Evolutionary conservation across 257 asterid genomes (phyloP).

Genomic region (Solanum bukasovii): DNA sequence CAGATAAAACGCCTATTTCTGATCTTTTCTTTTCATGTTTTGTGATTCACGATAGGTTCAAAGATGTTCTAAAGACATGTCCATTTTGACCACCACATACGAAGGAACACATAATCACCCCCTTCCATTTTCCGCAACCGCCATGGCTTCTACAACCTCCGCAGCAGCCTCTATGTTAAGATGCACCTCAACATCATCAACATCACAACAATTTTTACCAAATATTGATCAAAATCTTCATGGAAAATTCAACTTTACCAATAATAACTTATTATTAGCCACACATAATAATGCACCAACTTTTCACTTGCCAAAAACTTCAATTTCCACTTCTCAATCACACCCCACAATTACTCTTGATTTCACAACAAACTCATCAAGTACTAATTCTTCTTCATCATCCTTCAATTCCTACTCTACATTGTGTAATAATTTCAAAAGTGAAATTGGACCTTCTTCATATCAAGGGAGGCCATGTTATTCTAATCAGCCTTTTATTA

Average conservation of each 20-base stretch:
- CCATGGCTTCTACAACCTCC: slow-evolving; percentile 44
- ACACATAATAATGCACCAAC: neutral
- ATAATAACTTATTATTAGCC: neutral
- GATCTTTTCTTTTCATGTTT: neutral
- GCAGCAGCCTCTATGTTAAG: slow-evolving; percentile 41
- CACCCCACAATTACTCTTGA: slow-evolving; percentile 47
- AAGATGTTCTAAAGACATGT: slow-evolving; percentile 38
- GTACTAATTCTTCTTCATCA: neutral
- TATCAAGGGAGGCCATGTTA: neutral
- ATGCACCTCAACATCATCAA: slow-evolving; percentile 25
- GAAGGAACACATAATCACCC: slow-evolving; percentile 57
- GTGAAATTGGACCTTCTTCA: neutral
- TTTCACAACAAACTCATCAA: slow-evolving; percentile 21
- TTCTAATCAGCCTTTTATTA: neutral
- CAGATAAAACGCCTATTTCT: neutral
- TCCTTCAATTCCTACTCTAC: neutral
- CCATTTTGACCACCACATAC: slow-evolving; percentile 31
- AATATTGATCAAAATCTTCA: neutral
- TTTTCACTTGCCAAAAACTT: slow-evolving; percentile 9
- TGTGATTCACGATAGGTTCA: slow-evolving; percentile 25
- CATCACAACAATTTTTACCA: neutral
- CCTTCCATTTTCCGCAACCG: slow-evolving; percentile 31
- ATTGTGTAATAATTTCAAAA: neutral
- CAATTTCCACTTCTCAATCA: slow-evolving; percentile 29
- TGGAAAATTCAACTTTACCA: slow-evolving; percentile 6